phyloP scores from a whole-genome alignment of 1,284 basidiomycete species.

The Kalmanozyma brasiliensis region DNA sequence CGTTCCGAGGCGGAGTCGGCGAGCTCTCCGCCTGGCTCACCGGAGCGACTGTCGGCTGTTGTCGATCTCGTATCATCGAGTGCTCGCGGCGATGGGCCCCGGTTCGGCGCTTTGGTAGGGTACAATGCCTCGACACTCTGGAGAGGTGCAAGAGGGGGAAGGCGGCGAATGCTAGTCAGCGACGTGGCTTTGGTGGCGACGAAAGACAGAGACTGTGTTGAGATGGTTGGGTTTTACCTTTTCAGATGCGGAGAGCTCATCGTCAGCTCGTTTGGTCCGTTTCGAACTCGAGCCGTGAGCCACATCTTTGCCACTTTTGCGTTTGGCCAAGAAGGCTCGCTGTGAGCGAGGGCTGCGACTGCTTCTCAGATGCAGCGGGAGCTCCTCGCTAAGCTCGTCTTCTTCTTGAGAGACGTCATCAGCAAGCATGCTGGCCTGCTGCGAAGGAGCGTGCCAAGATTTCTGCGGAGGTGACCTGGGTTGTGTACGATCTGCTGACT shows the following conservation, averaged over 20 bases:
- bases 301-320: conserved; percentile 7
- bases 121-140: conserved; percentile 1
- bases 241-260: conserved; percentile 5
- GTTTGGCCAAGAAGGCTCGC: conserved; percentile 6
- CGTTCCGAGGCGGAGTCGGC: conserved; percentile 6
- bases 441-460: conserved; percentile 14
- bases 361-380: background rate
- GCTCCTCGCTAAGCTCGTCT: conserved; percentile 34
- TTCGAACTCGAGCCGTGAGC: conserved; percentile 12
- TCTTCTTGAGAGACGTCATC: conserved; percentile 24
- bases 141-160: background rate
- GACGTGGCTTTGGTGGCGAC: background rate
- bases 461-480: conserved; percentile 12
- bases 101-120: conserved; percentile 1
- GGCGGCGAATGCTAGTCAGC: background rate
- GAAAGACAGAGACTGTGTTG: background rate
- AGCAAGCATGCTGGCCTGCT: background rate
- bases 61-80: background rate
- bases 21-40: background rate
- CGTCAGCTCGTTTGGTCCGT: conserved; percentile 8
- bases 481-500: conserved; percentile 8
- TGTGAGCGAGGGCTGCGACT: conserved; percentile 3
- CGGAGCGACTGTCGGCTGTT: too few relatives aligned
- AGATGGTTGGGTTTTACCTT: conserved; percentile 8
- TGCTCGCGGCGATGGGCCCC: conserved; percentile 16